Evolutionary conservation across 148 eudicot genomes (phyloP).

Genomic region (Pouteria glomerata): DNA sequence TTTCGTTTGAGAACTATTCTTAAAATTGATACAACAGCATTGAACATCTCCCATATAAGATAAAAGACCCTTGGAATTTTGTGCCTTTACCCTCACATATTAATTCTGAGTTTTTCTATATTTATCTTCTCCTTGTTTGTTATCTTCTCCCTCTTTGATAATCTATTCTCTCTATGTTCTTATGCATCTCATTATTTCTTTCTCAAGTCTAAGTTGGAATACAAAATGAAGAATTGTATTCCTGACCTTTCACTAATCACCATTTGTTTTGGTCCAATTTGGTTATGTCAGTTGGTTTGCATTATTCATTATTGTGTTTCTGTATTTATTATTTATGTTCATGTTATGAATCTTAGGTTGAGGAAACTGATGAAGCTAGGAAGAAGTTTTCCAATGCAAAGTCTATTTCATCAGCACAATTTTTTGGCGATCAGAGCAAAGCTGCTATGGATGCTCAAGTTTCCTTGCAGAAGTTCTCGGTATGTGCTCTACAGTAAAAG

Average conservation of each 20-base stretch:
- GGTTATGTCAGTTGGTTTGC: neutral
- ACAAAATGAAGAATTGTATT: neutral
- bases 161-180: too few species aligned
- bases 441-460: slow-evolving; percentile 58
- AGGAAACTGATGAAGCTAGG: slow-evolving; percentile 95
- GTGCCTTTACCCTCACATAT: too few species aligned
- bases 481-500: slow-evolving; percentile 26
- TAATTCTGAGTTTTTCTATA: too few species aligned
- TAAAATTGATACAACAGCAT: too few species aligned
- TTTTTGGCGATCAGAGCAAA: slow-evolving; percentile 68
- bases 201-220: too few species aligned
- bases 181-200: too few species aligned
- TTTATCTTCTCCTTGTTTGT: too few species aligned
- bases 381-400: slow-evolving; percentile 95
- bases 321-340: neutral
- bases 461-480: slow-evolving; percentile 80
- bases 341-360: slow-evolving; percentile 40
- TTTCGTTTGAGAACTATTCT: too few species aligned
- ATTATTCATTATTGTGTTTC: neutral
- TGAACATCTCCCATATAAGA: too few species aligned
- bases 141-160: too few species aligned
- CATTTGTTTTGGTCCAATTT: neutral
- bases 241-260: neutral
- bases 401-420: slow-evolving; percentile 92
- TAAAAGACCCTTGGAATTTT: too few species aligned